These are phyloP conservation scores for Teunomyces tritomae DNA, from an alignment of 805 yeast species.

Conservation along the genomic window DNA sequence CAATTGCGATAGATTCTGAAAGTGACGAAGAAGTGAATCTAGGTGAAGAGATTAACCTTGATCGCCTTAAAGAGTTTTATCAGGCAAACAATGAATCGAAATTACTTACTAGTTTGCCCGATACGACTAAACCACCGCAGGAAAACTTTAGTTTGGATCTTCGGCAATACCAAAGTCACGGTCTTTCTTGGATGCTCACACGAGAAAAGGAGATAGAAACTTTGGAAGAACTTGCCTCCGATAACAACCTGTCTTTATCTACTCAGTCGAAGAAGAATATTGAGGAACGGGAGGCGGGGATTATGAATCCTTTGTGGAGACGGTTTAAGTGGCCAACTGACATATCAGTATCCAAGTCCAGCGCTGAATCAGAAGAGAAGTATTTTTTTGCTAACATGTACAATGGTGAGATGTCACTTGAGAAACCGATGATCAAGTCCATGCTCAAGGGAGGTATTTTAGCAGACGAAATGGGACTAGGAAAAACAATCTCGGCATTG, in stretches of 20 bases:
- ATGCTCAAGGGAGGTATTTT: constrained; percentile 77
- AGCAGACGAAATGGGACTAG: constrained; percentile 97
- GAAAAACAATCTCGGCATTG: constrained; percentile 84
- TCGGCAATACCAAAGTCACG: constrained; percentile 79
- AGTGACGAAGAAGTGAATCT: constrained; percentile 9
- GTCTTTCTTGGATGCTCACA: constrained; percentile 85
- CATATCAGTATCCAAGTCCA: constrained; percentile 27
- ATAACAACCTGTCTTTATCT: constrained; percentile 16
- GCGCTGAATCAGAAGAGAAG: constrained; percentile 8
- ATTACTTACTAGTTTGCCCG: constrained; percentile 56
- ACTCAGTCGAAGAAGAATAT: constrained; percentile 26
- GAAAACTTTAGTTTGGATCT: constrained; percentile 55
- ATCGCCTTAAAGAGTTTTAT: constrained; percentile 76
- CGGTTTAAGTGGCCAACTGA: constrained; percentile 71
- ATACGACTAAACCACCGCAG: constrained; percentile 51
- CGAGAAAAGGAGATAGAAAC: constrained; percentile 63
- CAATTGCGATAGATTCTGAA: constrained; percentile 8
- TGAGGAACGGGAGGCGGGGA: constrained; percentile 41
- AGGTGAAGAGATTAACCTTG: constrained; percentile 51
- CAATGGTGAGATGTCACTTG: constrained; percentile 72
- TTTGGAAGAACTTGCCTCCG: constrained; percentile 32
- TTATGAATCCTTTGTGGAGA: constrained; percentile 85
- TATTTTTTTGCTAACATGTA: constrained; percentile 74
- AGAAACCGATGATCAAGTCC: constrained; percentile 62
- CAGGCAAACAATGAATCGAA: constrained; percentile 65